A percentile compares a stretch with the other conserved stretches of the same genome.
Conservation (phyloP, 1,284 basidiomycete species). For the Cutaneotrichosporon arboriforme region DNA sequence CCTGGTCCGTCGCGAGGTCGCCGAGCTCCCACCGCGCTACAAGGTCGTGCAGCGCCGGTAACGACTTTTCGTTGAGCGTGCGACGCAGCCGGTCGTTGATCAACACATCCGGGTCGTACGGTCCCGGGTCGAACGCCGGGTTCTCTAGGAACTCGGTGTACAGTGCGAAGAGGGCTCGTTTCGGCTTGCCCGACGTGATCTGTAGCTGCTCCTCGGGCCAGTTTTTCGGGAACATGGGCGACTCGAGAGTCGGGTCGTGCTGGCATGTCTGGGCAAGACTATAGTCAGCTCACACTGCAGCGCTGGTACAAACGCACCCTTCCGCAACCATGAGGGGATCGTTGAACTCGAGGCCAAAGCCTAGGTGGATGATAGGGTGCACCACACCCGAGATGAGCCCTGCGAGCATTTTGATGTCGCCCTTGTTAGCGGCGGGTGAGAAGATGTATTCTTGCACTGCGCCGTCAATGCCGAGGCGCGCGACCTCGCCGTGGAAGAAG, state of each 20-base stretch:
- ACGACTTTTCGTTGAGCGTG: slow-evolving; percentile 49
- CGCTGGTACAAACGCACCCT: slow-evolving; percentile 40
- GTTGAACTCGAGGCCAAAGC: slow-evolving; percentile 61
- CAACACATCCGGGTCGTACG: slow-evolving; percentile 56
- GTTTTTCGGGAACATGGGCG: slow-evolving; percentile 41
- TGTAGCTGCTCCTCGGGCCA: slow-evolving; percentile 22
- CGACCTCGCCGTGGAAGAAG: slow-evolving; percentile 57
- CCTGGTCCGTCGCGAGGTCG: slow-evolving; percentile 41
- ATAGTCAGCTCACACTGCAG: neutral
- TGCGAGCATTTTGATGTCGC: slow-evolving; percentile 55
- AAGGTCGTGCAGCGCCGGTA: slow-evolving; percentile 53
- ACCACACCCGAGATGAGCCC: slow-evolving; percentile 54
- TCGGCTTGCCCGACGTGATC: neutral
- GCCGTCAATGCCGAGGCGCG: slow-evolving; percentile 48
- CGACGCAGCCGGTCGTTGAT: slow-evolving; percentile 49
- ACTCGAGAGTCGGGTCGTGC: slow-evolving; percentile 98
- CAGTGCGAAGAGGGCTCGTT: slow-evolving; percentile 25
- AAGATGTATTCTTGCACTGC: slow-evolving; percentile 58
- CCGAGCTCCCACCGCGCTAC: slow-evolving; percentile 53
- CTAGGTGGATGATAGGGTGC: slow-evolving; percentile 61
- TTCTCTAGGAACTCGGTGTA: slow-evolving; percentile 25
- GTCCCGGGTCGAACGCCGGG: slow-evolving; percentile 49
- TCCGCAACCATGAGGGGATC: slow-evolving; percentile 56
- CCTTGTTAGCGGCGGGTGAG: slow-evolving; percentile 43
- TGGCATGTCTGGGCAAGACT: slow-evolving; percentile 77